Evolutionary conservation across 164 flowering plant genomes (phyloP).

Genomic region (Magnolia officinalis): DNA sequence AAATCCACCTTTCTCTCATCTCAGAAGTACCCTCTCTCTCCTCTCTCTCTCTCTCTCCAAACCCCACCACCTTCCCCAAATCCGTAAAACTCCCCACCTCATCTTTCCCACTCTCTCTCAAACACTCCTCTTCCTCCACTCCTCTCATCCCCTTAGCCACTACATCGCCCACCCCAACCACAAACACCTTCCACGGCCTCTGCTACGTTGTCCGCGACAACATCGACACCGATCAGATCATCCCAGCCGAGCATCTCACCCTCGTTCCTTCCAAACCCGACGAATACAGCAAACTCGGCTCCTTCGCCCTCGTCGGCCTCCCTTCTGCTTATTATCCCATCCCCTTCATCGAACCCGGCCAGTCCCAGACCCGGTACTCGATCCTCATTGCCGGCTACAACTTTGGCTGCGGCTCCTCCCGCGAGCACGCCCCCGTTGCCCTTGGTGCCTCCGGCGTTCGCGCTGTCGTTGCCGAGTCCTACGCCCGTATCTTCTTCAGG

Average conservation of each 20-base stretch:
- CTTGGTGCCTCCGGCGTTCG: conserved; percentile 79
- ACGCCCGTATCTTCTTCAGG: conserved; percentile 91
- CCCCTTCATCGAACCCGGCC: conserved; percentile 61
- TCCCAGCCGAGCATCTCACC: conserved; percentile 95
- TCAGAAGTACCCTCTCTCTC: not conserved
- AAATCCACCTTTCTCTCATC: conserved; percentile 1
- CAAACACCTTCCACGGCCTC: conserved; percentile 58
- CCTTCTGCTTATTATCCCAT: conserved; percentile 51
- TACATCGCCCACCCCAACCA: conserved; percentile 11
- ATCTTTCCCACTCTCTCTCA: not conserved
- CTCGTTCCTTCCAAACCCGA: conserved; percentile 92
- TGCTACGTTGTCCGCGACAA: conserved; percentile 93
- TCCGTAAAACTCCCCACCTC: not conserved
- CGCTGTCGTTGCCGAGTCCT: conserved; percentile 92
- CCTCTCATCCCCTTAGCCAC: conserved; percentile 10
- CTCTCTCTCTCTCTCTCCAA: not conserved
- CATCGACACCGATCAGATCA: conserved; percentile 97
- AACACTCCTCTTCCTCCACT: not conserved
- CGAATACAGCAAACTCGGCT: conserved; percentile 89
- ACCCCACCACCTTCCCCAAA: not conserved
- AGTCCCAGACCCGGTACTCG: conserved; percentile 49
- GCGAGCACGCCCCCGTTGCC: conserved; percentile 98
- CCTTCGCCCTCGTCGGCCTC: conserved; percentile 76
- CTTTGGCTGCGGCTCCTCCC: conserved; percentile 95
- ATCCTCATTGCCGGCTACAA: conserved; percentile 80